Evolutionary conservation across 2,329 filamentous ascomycete genomes (phyloP), one percentile per base, ranked within the genome.

Genomic region (Aspergillus flavus): DNA sequence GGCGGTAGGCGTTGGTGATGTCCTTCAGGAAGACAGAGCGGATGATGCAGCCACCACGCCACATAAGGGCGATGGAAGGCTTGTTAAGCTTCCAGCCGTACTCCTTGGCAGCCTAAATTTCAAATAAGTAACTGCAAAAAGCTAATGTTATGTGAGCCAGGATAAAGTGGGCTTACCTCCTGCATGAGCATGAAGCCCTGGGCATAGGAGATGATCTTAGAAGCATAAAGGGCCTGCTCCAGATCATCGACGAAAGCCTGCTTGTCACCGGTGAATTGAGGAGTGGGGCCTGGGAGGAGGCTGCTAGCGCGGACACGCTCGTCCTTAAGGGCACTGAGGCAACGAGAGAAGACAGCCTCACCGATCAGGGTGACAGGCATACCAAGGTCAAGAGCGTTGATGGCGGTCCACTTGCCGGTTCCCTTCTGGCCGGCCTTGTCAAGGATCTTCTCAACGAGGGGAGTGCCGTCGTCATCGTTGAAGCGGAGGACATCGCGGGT

Each of bases 161-260:
- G 55, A 11, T 32, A 26, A 43, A 4, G 28, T 28, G 57, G 28
- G 81, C 89, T 82, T 82, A 94, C 93, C 84, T 96, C 91, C 85
- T 98, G 94, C 88, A 99, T 98, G 78, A 99, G 88, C 94, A 98
- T 98, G 89, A 99, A 99, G 79, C 95, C 95, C 85, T 99, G 95
- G 70, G 95, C 93, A 80, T 99, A 99, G 23, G 95, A 99, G 83
- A 99, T 97, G 80, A 99, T 99, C 91, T 99, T 99, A 77, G 94
- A 98, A 71, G 95, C 95, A 79, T 99, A 99, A 66, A 99, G 89
- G 72, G 94, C 95, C 86, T 99, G 95, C 87, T 99, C 95, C 58
- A 99, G 92, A 82, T 99, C 94, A 72, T 92, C 92, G 72, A 99
- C 89, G 88, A 98, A 96, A 81, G 93, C 87, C 81, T 92, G 85